Conservation (phyloP, 306 rosid species). For the Malus fusca region DNA sequence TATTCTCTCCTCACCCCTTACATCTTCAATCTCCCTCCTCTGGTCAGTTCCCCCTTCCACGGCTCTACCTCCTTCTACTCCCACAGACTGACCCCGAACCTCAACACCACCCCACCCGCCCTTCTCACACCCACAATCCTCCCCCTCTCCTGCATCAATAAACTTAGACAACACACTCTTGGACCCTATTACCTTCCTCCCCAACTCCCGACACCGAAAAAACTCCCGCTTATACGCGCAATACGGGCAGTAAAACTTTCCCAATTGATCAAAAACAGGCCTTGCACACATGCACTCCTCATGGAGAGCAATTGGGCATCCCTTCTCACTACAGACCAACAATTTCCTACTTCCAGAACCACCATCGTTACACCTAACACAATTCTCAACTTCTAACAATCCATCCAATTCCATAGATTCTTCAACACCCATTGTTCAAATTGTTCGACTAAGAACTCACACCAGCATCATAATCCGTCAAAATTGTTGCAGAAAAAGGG, state of each 20-base stretch:
- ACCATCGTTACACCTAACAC: constrained; percentile 40
- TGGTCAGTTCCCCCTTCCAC: constrained; percentile 7
- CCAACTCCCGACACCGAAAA: constrained; percentile 15
- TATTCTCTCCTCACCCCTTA: constrained; percentile 5
- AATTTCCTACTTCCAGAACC: constrained; percentile 17
- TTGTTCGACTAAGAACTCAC: not conserved
- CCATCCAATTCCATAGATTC: constrained; percentile 6
- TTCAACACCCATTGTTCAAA: not conserved
- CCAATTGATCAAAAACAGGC: constrained; percentile 49
- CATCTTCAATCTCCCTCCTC: not conserved
- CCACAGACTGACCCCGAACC: constrained; percentile 7
- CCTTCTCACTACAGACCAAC: constrained; percentile 41
- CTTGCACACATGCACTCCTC: constrained; percentile 38
- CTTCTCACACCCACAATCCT: not conserved
- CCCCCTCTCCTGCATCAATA: constrained; percentile 20
- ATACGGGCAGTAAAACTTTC: constrained; percentile 56
- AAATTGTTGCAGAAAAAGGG: not conserved
- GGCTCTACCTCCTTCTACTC: constrained; percentile 13
- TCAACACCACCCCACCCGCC: not conserved
- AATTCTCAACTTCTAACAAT: constrained; percentile 5
- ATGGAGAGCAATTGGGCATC: constrained; percentile 54
- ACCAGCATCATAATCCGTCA: not conserved
- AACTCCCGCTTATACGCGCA: constrained; percentile 44
- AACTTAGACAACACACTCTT: constrained; percentile 41
- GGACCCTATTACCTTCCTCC: constrained; percentile 29